These are phyloP conservation scores for Coniochaeta sp. DNA, from an alignment of 2,329 filamentous ascomycete genomes.

Conservation along the genomic window DNA sequence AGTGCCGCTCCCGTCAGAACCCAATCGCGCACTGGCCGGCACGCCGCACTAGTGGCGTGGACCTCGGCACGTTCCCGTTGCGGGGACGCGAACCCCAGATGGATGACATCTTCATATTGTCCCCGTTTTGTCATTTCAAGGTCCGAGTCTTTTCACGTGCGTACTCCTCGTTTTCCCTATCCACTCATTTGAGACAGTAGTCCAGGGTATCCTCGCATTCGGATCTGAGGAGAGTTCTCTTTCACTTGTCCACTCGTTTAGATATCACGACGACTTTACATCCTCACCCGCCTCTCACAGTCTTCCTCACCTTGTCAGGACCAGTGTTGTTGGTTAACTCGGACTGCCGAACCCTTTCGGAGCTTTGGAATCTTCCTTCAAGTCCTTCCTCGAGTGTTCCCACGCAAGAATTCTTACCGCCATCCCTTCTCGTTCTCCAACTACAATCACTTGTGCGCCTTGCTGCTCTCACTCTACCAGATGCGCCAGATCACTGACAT, in stretches of 20 bases:
- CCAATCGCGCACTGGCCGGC: not conserved
- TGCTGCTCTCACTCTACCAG: not conserved
- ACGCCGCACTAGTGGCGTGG: not conserved
- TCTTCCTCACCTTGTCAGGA: no score
- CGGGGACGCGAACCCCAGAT: not conserved
- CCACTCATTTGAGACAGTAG: not conserved
- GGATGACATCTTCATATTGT: not conserved
- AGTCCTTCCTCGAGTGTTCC: no score
- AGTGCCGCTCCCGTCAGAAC: not conserved
- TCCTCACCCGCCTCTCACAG: not conserved
- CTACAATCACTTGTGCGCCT: not conserved
- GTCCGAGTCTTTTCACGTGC: not conserved
- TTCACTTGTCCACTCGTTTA: not conserved
- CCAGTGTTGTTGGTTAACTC: no score
- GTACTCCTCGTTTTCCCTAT: not conserved
- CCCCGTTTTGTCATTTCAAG: not conserved
- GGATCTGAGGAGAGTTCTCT: not conserved
- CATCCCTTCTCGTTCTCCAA: not conserved
- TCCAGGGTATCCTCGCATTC: not conserved
- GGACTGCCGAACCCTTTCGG: no score
- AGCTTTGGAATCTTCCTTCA: no score
- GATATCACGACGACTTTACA: not conserved
- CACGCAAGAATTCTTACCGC: no score
- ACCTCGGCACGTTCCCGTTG: not conserved
- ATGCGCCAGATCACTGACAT: not conserved